Base-by-base conservation (phyloP, 148 eudicot genomes). In the Pouteria glomerata region DNA sequence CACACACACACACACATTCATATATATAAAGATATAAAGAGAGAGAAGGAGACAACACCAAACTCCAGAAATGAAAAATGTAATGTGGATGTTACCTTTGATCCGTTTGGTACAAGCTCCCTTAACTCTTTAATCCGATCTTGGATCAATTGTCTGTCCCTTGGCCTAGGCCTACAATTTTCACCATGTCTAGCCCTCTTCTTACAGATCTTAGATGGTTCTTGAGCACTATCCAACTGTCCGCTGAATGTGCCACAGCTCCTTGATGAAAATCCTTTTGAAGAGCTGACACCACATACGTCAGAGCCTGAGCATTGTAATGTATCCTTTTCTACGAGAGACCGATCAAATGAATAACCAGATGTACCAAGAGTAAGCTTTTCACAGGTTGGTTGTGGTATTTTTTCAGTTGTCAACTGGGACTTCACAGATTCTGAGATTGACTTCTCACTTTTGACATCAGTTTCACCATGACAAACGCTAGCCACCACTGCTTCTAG, bases 101-200 rank as follows among this genome's bases (percentile, higher is more conserved):
- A 84, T 81, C 98, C 98, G 73, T 78, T 91, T 35, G 98, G 95
- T 65, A 93, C 94, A 58, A 93, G 90, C 39, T 91, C 90, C 16
- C 98, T 83, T 42, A 90, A 80, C 77, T 93, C 95, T 77, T 87
- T 93, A 71, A 93, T 85, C 18, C 98, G 97, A 78, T 93, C 97
- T 82, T 93, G 97, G 77, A 93, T 91, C 74, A 93, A 77, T 68
- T 93, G 98, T 67, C 98, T 87, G 73, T 93, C 98, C 83, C 98
- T 88, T 57, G 98, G 98, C 76, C 98, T 85, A 39, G 98, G 98
- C 56, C 97, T 87, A 37, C 82, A 71, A 80, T 80, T 93, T 80
- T 93, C 98, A 66, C 92, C 92, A 41, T 90, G 92, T 73, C 88
- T 90, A 59, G 92, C 89, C 73, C 95, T 82, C 81, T 91, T 93